phyloP scores from a whole-genome alignment of 2,329 filamentous ascomycete species.

The Balansia obtecta region DNA sequence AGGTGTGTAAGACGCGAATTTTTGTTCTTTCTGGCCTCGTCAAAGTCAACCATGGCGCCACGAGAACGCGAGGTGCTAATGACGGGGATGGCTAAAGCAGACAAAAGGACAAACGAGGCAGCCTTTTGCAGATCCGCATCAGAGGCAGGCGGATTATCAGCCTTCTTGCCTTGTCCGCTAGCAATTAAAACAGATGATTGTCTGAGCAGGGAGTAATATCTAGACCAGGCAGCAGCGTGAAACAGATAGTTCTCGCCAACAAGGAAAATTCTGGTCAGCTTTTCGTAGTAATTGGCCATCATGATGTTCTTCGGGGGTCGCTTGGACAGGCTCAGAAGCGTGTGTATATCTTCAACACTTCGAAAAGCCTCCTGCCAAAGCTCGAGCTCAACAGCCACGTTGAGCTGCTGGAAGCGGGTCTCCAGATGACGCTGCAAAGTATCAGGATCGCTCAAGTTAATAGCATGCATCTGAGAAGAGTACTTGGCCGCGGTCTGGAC shows the following conservation, averaged over 20 bases:
- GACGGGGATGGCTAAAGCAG: conserved; percentile 93
- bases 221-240: conserved; percentile 93
- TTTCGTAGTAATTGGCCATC: conserved; percentile 99
- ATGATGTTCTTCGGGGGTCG: conserved; percentile 96
- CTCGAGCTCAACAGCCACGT: conserved; percentile 94
- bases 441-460: conserved; percentile 95
- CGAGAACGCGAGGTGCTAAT: conserved; percentile 97
- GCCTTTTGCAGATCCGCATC: conserved; percentile 89
- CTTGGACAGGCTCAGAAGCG: conserved; percentile 93
- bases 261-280: conserved; percentile 94
- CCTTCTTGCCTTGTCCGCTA: conserved; percentile 77
- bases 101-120: conserved; percentile 89
- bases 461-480: conserved; percentile 97
- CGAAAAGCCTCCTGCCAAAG: conserved; percentile 99
- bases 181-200: conserved; percentile 77
- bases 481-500: conserved; percentile 99
- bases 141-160: conserved; percentile 81
- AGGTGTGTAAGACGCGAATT: conserved; percentile 94
- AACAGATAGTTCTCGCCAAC: conserved; percentile 99
- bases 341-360: conserved; percentile 98
- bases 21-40: conserved; percentile 97
- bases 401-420: conserved; percentile 95
- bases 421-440: conserved; percentile 95
- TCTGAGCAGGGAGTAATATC: conserved; percentile 93
- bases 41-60: conserved; percentile 90